Evolutionary conservation across 805 yeast genomes (phyloP).

Genomic region (Lipomyces anomalus): DNA sequence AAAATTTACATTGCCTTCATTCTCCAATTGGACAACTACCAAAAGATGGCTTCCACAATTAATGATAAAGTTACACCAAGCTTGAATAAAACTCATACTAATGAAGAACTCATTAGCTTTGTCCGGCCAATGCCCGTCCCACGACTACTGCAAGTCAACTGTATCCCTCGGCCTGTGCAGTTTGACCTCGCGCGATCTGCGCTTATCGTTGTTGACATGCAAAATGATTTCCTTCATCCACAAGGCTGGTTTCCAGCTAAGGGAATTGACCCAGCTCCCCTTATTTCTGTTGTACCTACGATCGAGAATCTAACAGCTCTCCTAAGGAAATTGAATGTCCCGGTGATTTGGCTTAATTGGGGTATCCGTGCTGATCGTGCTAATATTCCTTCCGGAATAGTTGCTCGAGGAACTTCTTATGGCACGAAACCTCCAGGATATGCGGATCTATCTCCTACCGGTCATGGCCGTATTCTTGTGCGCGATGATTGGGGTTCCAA

Average conservation of each 20-base stretch:
- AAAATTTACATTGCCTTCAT: too few relatives aligned
- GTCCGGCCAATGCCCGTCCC: conserved; percentile 13
- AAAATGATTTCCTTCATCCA: conserved; percentile 19
- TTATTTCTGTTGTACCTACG: conserved; percentile 8
- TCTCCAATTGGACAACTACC: too few relatives aligned
- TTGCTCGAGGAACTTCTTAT: conserved; percentile 10
- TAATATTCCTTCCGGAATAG: conserved; percentile 12
- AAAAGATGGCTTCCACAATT: too few relatives aligned
- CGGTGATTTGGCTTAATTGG: conserved; percentile 22
- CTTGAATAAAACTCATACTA: too few relatives aligned
- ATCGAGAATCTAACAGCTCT: conserved; percentile 10
- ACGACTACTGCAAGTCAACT: conserved; percentile 6
- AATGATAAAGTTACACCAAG: too few relatives aligned
- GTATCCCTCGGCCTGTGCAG: too few relatives aligned
- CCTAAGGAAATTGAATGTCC: conserved; percentile 6
- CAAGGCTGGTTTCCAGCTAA: conserved; percentile 21
- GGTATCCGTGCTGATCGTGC: conserved; percentile 18
- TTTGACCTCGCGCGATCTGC: conserved; percentile 16
- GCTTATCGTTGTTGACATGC: conserved; percentile 21
- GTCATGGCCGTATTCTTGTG: conserved; percentile 15
- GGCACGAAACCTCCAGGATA: conserved; percentile 17
- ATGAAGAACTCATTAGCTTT: conserved; percentile 6
- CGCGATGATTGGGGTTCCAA: conserved; percentile 17
- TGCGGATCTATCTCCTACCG: conserved; percentile 11
- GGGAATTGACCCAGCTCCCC: conserved; percentile 8